Evolutionary conservation across 2,329 filamentous ascomycete species (phyloP).

Genomic region (Colletotrichum melonis): DNA sequence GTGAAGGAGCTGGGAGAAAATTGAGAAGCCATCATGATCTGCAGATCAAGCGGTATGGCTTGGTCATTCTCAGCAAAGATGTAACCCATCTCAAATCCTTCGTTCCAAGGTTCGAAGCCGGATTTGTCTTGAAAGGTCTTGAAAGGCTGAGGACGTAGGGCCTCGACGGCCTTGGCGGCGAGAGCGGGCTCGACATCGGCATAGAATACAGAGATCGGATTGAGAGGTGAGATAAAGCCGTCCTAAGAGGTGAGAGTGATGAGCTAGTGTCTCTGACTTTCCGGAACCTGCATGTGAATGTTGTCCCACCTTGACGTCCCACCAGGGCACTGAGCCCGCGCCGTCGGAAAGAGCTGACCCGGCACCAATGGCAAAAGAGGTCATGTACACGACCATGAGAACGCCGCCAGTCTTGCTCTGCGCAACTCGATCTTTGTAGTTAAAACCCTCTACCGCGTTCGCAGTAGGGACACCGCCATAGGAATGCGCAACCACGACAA

Average conservation of each 20-base stretch:
- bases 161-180: slow-evolving; percentile 30
- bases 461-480: slow-evolving; percentile 53
- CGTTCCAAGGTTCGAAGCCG: slow-evolving; percentile 41
- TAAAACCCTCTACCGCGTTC: slow-evolving; percentile 49
- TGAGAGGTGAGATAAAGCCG: slow-evolving; percentile 1
- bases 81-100: slow-evolving; percentile 40
- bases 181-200: slow-evolving; percentile 37
- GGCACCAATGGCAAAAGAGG: slow-evolving; percentile 44
- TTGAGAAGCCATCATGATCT: slow-evolving; percentile 40
- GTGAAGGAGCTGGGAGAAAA: slow-evolving; percentile 39
- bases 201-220: slow-evolving; percentile 37
- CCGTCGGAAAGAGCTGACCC: slow-evolving; percentile 38
- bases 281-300: too few relatives aligned
- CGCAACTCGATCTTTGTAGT: slow-evolving; percentile 44
- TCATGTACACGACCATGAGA: slow-evolving; percentile 47
- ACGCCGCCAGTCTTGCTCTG: slow-evolving; percentile 50
- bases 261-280: slow-evolving; percentile 6
- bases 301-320: slow-evolving; percentile 38
- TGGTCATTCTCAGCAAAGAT: slow-evolving; percentile 41
- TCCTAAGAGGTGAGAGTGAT: slow-evolving; percentile 18
- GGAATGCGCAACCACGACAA: slow-evolving; percentile 55
- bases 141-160: not conserved
- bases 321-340: slow-evolving; percentile 40
- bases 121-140: slow-evolving; percentile 38
- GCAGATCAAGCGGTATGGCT: slow-evolving; percentile 35